Base-by-base conservation (phyloP, 2,329 filamentous ascomycete species). In the Trichoderma breve region DNA sequence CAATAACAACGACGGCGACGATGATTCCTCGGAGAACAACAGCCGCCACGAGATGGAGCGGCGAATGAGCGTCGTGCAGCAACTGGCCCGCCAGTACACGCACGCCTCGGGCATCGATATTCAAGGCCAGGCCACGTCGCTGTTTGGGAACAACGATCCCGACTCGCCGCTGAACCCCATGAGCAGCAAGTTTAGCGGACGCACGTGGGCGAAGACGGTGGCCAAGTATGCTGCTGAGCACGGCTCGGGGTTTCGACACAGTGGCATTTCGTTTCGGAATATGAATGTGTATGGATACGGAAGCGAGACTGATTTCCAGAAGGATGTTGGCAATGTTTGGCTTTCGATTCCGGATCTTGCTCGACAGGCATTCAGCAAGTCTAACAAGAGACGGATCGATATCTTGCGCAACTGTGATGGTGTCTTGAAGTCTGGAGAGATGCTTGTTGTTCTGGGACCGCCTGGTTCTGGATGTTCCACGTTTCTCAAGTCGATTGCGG, bases 401-500 rank as follows among this genome's bases (percentile, higher is more conserved):
- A 91, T 92, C 74, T 79, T 92, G 36, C 83, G 84, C 47, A 81
- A 87, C 69, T 90, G 91, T 72, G 86, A 91, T 75, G 90, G 90
- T 14, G 74, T 90, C 9, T 80, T 92, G 32, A 84, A 86, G 73
- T 85, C 83, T 57, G 89, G 90, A 6, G 89, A 92, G 82, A 87
- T 92, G 82, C 79, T 91, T n/a, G 85, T 91, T 1, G 90, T 92
- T 4, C 83, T 92, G 3, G 90, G 90, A 21, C 85, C 88, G 58
- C 90, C 90, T 7, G 84, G 85, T 1, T 86, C 85, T 9, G 88
- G 89, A 26, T 90, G 88, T 79, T 86, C 83, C 36, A 90, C 88
- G 0, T 80, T 90, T 1, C 80, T 90, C 3, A 90, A 89, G 78
- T 83, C 90, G 71, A 83, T 93, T 4, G 84, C 89, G 34, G 92